A percentile compares a stretch with the other conserved stretches of the same genome.
phyloP scores from a whole-genome alignment of 2,329 filamentous ascomycete genomes.

The Byssoonygena ceratinophila region DNA sequence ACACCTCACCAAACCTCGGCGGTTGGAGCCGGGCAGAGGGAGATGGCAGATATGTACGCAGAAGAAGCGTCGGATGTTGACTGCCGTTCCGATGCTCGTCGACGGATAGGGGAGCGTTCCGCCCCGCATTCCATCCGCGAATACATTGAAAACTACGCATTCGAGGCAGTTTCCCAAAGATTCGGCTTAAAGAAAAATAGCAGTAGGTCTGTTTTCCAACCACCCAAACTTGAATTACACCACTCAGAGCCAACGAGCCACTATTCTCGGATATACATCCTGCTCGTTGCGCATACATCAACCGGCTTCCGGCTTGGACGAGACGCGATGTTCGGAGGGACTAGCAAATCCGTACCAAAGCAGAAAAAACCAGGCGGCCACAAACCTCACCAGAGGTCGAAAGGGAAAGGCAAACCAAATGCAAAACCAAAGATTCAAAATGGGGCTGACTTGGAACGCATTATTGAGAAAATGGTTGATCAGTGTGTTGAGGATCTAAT shows the following conservation, averaged over 20 bases:
- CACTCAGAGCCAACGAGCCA: conserved; percentile 37
- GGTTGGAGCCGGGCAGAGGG: background rate
- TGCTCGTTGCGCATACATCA: conserved; percentile 45
- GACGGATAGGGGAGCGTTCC: background rate
- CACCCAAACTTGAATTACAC: conserved; percentile 20
- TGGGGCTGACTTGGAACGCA: conserved; percentile 16
- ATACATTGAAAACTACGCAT: conserved; percentile 9
- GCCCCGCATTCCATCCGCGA: conserved; percentile 10
- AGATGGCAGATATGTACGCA: background rate
- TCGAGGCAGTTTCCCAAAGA: conserved; percentile 4
- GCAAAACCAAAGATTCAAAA: conserved; percentile 4
- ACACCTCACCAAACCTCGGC: background rate
- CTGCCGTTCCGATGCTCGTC: background rate
- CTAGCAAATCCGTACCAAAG: conserved; percentile 6
- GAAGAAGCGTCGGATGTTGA: background rate
- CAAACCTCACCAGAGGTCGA: background rate
- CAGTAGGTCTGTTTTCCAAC: background rate
- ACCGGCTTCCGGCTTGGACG: conserved; percentile 41
- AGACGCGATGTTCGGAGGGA: conserved; percentile 38
- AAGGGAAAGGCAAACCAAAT: conserved; percentile 12
- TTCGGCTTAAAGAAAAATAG: conserved; percentile 1
- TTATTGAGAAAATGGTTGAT: conserved; percentile 32
- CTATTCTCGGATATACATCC: conserved; percentile 42
- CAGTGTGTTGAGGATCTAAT: conserved; percentile 38
- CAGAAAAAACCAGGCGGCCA: background rate